Evolutionary conservation across 768 basidiomycete species (phyloP), one percentile per base, ranked within the genome.

Genomic region (Boletus rubescentipes): DNA sequence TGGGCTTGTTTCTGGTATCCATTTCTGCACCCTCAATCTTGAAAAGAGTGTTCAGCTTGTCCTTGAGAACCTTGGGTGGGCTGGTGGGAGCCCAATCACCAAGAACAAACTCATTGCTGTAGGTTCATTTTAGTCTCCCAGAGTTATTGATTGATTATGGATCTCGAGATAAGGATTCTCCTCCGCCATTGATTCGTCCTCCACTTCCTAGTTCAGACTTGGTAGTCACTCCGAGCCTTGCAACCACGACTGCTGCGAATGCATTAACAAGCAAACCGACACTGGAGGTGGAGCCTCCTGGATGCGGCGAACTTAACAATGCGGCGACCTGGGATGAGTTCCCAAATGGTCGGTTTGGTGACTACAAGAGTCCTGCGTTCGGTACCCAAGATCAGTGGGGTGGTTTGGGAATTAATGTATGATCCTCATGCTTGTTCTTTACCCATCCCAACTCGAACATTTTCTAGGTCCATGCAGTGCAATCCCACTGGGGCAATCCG

Each of bases 311-410:
- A 58, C 73, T 87, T 8, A 91, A 87, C 63, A 81, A 87, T 58
- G 88, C 88, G 0, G 80, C 86, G 2, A 84, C 83, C 18, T 93
- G 91, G 91, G 91, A 93, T 63, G 97, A 99, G 65, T 98, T 98
- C 68, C 97, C 97, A 8, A 99, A 99, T 67, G 97, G 97, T 34
- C 87, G 97, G 10, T 98, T 98, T 69, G 97, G 97, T 57, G 97
- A 98, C 70, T 91, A 89, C 67, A 91, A 97, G 65, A 96, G 93
- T 75, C 97, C 97, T 20, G 97, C 97, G 1, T 99, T 89, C 61
- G 97, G 97, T 42, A 76, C 77, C 32, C 84, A 83, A 63, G 87
- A 86, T 56, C 86, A 78, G 3, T 93, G 90, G 89, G 88, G 89
- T 51, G 84, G 85, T 35, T 78, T 82, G 11, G 79, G 77, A 40